Conservation (phyloP, 1,139 yeast genomes). For the Suhomyces yuchorum region DNA sequence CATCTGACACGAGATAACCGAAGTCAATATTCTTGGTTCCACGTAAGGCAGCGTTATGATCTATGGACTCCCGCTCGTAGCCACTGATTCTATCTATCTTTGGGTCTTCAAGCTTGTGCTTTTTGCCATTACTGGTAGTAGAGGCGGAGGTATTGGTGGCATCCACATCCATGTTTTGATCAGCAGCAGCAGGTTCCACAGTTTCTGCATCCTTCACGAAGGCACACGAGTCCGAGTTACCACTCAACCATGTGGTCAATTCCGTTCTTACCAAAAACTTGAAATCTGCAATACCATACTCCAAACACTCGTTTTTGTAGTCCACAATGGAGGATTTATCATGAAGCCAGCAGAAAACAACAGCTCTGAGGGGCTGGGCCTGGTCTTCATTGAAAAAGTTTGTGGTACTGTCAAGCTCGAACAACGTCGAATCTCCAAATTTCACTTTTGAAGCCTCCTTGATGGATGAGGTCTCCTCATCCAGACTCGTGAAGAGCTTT, state of each 20-base stretch:
- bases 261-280: slow-evolving; percentile 87
- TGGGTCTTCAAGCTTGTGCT: slow-evolving; percentile 51
- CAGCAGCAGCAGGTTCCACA: slow-evolving; percentile 1
- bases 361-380: slow-evolving; percentile 57
- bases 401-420: slow-evolving; percentile 49
- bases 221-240: slow-evolving; percentile 59
- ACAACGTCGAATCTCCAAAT: slow-evolving; percentile 29
- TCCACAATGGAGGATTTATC: slow-evolving; percentile 80
- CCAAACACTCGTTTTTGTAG: slow-evolving; percentile 73
- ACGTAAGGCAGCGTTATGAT: slow-evolving; percentile 79
- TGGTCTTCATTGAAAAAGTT: slow-evolving; percentile 57
- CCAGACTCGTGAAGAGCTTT: slow-evolving; percentile 24
- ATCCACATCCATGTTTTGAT: slow-evolving; percentile 1
- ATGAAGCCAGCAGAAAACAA: slow-evolving; percentile 79
- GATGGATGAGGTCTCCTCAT: slow-evolving; percentile 26
- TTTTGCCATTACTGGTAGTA: slow-evolving; percentile 15
- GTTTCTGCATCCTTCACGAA: slow-evolving; percentile 38
- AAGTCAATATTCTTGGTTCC: slow-evolving; percentile 79
- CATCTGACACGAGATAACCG: slow-evolving; percentile 71
- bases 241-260: slow-evolving; percentile 76
- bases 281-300: slow-evolving; percentile 65
- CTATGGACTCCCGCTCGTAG: slow-evolving; percentile 67
- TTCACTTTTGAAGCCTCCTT: slow-evolving; percentile 40
- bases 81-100: slow-evolving; percentile 54
- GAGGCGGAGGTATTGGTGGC: slow-evolving; percentile 9